Conservation (phyloP, 139 green algal genomes). For the Marvania coccoides region DNA sequence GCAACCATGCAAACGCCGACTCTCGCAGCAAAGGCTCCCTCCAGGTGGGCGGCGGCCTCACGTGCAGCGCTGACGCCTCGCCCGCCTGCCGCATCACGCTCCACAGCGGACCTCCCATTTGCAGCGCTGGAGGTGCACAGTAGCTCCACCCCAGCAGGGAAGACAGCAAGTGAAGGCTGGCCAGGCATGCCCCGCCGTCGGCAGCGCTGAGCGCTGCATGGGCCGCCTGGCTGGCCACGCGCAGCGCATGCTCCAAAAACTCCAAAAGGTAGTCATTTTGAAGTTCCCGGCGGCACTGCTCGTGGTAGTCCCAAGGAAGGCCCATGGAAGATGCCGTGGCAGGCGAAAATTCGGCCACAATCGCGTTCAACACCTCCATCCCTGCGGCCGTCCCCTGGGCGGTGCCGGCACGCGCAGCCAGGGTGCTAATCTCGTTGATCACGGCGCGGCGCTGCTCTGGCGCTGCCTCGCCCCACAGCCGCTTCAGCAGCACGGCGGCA, state of each 20-base stretch:
- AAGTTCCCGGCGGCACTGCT: conserved; percentile 52
- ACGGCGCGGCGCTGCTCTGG: not conserved
- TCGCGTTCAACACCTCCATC: conserved; percentile 39
- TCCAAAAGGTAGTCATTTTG: conserved; percentile 54
- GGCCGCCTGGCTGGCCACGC: conserved; percentile 18
- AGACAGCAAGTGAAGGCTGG: conserved; percentile 57
- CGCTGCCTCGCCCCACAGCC: not conserved
- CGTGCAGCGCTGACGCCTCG: conserved; percentile 5
- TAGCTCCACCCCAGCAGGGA: conserved; percentile 63
- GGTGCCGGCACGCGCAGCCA: not conserved
- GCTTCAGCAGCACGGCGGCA: not conserved
- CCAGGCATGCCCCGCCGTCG: conserved; percentile 44
- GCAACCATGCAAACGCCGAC: conserved; percentile 49
- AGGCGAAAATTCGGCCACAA: conserved; percentile 73
- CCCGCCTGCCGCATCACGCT: not conserved
- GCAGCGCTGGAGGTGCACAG: not conserved
- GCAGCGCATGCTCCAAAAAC: conserved; percentile 53
- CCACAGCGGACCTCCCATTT: not conserved
- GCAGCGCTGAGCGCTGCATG: conserved; percentile 11
- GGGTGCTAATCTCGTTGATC: not conserved
- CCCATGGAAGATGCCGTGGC: conserved; percentile 58
- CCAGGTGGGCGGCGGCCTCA: conserved; percentile 43
- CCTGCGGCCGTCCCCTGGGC: not conserved
- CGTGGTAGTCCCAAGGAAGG: conserved; percentile 73
- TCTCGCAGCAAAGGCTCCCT: conserved; percentile 39